A percentile compares a stretch with the other conserved stretches of the same genome.
Evolutionary conservation across 129 eudicot species (phyloP).

Genomic region (Ambrosia trifida): DNA sequence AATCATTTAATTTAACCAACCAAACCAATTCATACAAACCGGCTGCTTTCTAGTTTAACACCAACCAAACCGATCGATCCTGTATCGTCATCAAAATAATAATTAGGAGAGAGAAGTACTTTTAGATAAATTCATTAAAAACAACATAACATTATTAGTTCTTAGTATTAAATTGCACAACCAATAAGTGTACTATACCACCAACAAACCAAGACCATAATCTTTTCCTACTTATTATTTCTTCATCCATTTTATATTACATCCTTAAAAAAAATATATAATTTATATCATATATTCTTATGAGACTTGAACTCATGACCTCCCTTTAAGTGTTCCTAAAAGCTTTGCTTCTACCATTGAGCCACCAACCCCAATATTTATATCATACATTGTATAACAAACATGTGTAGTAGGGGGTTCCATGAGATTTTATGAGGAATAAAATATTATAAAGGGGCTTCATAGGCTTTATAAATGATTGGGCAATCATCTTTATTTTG

Average conservation of each 20-base stretch:
- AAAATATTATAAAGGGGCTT: too few species aligned
- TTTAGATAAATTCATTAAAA: neutral
- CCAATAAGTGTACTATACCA: constrained; percentile 7
- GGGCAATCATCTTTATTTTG: too few species aligned
- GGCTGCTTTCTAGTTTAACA: neutral
- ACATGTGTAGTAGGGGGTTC: too few species aligned
- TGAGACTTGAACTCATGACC: too few species aligned
- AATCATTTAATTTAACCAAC: too few species aligned
- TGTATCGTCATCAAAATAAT: neutral
- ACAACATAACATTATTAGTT: neutral
- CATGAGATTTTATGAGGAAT: too few species aligned
- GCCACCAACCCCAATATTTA: too few species aligned
- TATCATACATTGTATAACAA: too few species aligned
- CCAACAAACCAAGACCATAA: neutral
- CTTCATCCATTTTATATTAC: neutral
- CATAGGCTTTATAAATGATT: too few species aligned
- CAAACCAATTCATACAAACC: too few species aligned
- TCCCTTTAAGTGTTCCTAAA: too few species aligned
- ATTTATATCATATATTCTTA: neutral
- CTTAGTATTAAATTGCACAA: neutral
- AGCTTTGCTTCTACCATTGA: too few species aligned
- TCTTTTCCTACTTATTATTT: neutral
- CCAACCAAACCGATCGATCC: neutral
- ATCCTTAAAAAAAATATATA: neutral
- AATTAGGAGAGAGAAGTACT: neutral